phyloP scores from a whole-genome alignment of 805 yeast genomes.

The Metschnikowia anglica region DNA sequence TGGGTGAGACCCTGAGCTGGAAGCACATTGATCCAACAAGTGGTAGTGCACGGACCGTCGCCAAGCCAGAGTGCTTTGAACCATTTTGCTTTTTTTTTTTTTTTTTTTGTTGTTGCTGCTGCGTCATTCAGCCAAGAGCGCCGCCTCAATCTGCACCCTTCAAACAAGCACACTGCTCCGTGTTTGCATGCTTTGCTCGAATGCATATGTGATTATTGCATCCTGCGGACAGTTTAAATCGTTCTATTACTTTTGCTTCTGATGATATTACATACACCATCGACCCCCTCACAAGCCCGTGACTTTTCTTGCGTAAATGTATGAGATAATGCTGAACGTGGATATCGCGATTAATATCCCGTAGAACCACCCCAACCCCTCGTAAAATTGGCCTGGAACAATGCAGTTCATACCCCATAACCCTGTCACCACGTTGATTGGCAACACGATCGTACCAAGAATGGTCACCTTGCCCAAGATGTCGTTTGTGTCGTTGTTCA shows the following conservation, averaged over 20 bases:
- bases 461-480: slow-evolving; percentile 91
- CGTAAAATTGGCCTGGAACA: slow-evolving; percentile 82
- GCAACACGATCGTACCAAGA: slow-evolving; percentile 91
- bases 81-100: no score
- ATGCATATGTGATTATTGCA: no score
- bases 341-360: slow-evolving; percentile 37
- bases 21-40: neutral
- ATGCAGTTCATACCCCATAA: slow-evolving; percentile 98
- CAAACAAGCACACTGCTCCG: no score
- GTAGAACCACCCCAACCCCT: slow-evolving; percentile 43
- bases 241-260: neutral
- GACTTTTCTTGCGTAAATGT: slow-evolving; percentile 40
- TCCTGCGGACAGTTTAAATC: no score
- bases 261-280: neutral
- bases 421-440: slow-evolving; percentile 94
- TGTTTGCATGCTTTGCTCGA: no score
- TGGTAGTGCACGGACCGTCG: neutral
- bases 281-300: slow-evolving; percentile 26
- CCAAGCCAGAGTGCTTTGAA: no score
- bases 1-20: neutral
- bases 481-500: slow-evolving; percentile 95
- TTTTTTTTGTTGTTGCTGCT: no score
- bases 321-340: slow-evolving; percentile 36
- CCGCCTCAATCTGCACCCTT: no score
- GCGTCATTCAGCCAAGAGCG: no score